Conservation (phyloP, 1,284 basidiomycete genomes). For the Heterobasidion parviporum region DNA sequence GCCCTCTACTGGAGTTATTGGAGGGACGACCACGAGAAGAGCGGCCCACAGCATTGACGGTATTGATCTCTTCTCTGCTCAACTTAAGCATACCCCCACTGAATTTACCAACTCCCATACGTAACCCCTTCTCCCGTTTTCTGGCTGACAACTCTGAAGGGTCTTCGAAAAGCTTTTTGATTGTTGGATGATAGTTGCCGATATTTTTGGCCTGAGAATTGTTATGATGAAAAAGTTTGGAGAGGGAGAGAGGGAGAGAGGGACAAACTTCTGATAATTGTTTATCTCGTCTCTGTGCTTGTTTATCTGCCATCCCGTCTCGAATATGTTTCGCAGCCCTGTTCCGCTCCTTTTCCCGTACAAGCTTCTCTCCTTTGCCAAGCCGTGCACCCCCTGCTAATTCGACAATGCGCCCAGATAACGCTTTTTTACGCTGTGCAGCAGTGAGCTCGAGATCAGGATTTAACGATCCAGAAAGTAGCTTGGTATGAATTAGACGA, state of each 20-base stretch:
- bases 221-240: neutral
- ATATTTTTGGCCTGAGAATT: slow-evolving; percentile 57
- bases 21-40: neutral
- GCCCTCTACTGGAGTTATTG: neutral
- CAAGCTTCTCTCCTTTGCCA: slow-evolving; percentile 58
- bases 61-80: slow-evolving; percentile 47
- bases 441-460: slow-evolving; percentile 51
- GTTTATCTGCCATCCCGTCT: slow-evolving; percentile 57
- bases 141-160: slow-evolving; percentile 25
- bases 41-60: slow-evolving; percentile 19
- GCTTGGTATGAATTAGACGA: slow-evolving; percentile 66
- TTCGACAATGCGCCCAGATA: slow-evolving; percentile 68
- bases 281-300: slow-evolving; percentile 43
- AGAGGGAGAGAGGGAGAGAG: slow-evolving; percentile 1
- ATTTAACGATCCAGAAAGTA: slow-evolving; percentile 64
- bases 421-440: slow-evolving; percentile 59
- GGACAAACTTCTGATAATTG: slow-evolving; percentile 56
- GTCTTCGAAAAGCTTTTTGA: slow-evolving; percentile 58
- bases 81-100: slow-evolving; percentile 58
- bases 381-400: slow-evolving; percentile 55
- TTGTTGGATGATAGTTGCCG: slow-evolving; percentile 71
- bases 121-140: slow-evolving; percentile 55
- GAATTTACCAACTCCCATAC: slow-evolving; percentile 74
- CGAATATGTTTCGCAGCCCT: slow-evolving; percentile 62
- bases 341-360: slow-evolving; percentile 53